These are phyloP conservation scores for Lepidium didymum DNA, from an alignment of 345 rosid genomes.

Conservation along the genomic window DNA sequence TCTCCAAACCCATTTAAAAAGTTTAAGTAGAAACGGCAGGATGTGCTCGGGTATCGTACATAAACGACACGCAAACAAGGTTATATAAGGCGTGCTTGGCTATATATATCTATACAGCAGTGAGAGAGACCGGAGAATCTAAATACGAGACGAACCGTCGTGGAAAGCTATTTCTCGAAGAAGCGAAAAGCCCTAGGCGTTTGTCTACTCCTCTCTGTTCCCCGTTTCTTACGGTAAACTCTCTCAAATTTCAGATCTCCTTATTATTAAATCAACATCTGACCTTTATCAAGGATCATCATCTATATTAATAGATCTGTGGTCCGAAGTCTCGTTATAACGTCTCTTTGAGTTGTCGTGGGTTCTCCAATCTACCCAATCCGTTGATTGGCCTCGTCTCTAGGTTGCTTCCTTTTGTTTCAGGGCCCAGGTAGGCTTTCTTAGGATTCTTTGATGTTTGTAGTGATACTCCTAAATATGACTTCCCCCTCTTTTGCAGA, in stretches of 20 bases:
- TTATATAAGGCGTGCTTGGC: background rate
- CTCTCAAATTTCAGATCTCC: constrained; percentile 4
- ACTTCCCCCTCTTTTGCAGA: background rate
- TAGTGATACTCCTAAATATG: background rate
- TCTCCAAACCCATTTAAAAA: too few relatives aligned
- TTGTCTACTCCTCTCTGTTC: background rate
- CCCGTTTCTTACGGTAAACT: constrained; percentile 3
- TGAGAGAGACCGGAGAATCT: too few relatives aligned
- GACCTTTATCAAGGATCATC: background rate
- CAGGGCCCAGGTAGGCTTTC: background rate
- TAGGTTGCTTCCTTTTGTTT: background rate
- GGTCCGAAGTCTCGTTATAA: background rate
- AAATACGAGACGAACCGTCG: background rate
- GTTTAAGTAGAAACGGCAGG: background rate
- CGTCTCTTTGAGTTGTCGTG: background rate
- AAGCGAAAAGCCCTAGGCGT: constrained; percentile 21
- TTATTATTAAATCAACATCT: background rate
- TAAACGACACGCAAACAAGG: background rate
- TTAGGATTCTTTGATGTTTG: background rate
- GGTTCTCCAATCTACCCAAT: background rate
- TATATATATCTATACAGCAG: background rate
- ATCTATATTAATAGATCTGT: background rate
- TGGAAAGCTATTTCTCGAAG: background rate
- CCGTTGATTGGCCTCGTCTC: background rate
- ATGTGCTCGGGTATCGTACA: background rate